Percentiles rank a stretch among this genome's conserved stretches.
phyloP scores from a whole-genome alignment of 768 basidiomycete species.

The Harrya chromipes region DNA sequence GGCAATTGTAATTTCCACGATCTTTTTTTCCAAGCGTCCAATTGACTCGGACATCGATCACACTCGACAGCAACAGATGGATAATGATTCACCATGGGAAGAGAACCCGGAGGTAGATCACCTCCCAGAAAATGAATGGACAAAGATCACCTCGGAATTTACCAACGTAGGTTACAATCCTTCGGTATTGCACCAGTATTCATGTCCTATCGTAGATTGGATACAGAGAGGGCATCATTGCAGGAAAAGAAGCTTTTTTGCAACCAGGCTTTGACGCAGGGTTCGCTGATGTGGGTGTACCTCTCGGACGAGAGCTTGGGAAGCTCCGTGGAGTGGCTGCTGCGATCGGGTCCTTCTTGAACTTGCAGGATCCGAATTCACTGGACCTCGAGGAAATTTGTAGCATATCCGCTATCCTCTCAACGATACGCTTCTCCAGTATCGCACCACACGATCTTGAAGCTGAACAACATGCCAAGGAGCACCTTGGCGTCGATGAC shows the following conservation, averaged over 20 bases:
- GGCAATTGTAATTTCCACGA: no score
- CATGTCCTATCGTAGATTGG: constrained; percentile 56
- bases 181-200: not conserved
- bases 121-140: constrained; percentile 58
- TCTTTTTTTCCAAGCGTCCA: not conserved
- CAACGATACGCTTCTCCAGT: constrained; percentile 61
- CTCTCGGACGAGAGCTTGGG: constrained; percentile 76
- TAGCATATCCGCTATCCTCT: constrained; percentile 54
- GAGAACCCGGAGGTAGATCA: constrained; percentile 37
- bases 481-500: constrained; percentile 48
- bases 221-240: constrained; percentile 94
- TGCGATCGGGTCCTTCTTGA: constrained; percentile 58
- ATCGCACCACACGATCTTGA: constrained; percentile 74
- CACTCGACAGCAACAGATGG: constrained; percentile 11
- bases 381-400: constrained; percentile 42
- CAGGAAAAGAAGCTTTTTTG: constrained; percentile 83
- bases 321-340: constrained; percentile 68
- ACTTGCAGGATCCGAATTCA: constrained; percentile 23
- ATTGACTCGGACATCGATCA: not conserved
- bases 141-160: constrained; percentile 63
- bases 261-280: constrained; percentile 91
- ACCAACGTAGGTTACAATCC: constrained; percentile 51
- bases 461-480: constrained; percentile 71
- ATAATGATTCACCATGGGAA: constrained; percentile 58
- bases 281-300: constrained; percentile 68